phyloP scores from a whole-genome alignment of 148 eudicot species.

The Silene latifolia region DNA sequence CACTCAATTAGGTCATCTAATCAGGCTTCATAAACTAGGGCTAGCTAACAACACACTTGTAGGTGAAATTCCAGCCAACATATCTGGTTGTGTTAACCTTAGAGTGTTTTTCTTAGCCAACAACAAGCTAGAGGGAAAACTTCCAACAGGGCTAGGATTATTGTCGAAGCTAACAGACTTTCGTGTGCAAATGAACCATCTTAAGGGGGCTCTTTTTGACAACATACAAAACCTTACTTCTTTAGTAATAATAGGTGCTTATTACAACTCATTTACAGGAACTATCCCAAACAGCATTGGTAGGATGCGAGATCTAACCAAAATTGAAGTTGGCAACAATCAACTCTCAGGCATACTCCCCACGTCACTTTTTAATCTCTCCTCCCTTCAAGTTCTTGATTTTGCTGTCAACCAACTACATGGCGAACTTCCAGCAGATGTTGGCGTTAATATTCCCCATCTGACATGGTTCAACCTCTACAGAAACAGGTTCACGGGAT shows the following conservation, averaged over 20 bases:
- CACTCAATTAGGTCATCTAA: constrained; percentile 27
- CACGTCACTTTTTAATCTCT: constrained; percentile 30
- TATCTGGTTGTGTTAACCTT: background rate
- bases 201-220: constrained; percentile 23
- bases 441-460: too few relatives aligned
- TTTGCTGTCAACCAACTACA: constrained; percentile 17
- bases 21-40: constrained; percentile 16
- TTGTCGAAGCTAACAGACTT: constrained; percentile 18
- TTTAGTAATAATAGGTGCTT: background rate
- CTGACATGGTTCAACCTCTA: constrained; percentile 4
- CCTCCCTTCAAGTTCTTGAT: constrained; percentile 16
- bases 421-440: constrained; percentile 33
- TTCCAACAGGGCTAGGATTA: too few relatives aligned
- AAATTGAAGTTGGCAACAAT: background rate
- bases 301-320: constrained; percentile 10
- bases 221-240: background rate
- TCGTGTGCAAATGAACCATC: constrained; percentile 8
- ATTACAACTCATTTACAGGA: constrained; percentile 22
- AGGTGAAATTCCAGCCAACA: constrained; percentile 36
- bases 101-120: too few relatives aligned
- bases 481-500: constrained; percentile 25
- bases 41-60: constrained; percentile 22
- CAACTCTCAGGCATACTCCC: constrained; percentile 29
- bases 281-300: constrained; percentile 24
- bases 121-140: too few relatives aligned